These are phyloP conservation scores for Coccomyxa subellipsoidea DNA, from an alignment of 163 green algal genomes.

Conservation along the genomic window DNA sequence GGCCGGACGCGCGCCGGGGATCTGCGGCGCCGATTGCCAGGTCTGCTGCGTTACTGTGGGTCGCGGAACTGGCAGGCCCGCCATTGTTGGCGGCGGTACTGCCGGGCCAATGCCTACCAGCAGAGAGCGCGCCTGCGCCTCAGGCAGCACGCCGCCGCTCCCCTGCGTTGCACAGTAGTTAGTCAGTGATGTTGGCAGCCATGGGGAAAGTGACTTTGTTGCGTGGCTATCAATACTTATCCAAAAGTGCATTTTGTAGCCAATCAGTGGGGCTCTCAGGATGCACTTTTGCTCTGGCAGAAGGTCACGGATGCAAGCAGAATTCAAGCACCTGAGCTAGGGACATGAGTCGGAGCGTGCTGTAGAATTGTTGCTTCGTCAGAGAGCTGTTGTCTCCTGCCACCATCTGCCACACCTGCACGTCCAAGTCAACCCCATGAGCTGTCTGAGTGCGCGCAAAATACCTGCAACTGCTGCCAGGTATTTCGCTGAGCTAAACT, in stretches of 20 bases:
- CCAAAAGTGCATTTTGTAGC: no score
- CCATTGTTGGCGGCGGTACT: slow-evolving; percentile 63
- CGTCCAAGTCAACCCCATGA: not conserved
- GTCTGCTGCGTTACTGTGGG: not conserved
- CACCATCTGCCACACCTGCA: slow-evolving; percentile 81
- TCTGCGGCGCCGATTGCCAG: slow-evolving; percentile 2
- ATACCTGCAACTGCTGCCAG: not conserved
- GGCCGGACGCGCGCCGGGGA: not conserved
- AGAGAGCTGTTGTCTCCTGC: slow-evolving; percentile 61
- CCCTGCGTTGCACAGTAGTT: slow-evolving; percentile 30
- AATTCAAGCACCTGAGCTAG: slow-evolving; percentile 60
- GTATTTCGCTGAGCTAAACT: not conserved
- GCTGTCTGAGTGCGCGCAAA: no score
- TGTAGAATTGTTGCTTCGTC: slow-evolving; percentile 74
- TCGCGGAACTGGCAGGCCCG: slow-evolving; percentile 43
- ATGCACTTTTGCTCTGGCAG: no score
- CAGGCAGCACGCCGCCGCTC: slow-evolving; percentile 47
- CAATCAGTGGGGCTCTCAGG: no score
- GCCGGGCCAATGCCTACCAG: slow-evolving; percentile 67
- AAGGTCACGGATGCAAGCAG: not conserved
- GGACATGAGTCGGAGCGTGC: slow-evolving; percentile 72
- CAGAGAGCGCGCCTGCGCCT: slow-evolving; percentile 57
- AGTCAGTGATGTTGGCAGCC: not conserved
- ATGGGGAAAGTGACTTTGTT: no score
- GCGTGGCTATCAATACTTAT: no score